phyloP scores from a whole-genome alignment of 179 eudicot genomes.

The Gypsophila paniculata region DNA sequence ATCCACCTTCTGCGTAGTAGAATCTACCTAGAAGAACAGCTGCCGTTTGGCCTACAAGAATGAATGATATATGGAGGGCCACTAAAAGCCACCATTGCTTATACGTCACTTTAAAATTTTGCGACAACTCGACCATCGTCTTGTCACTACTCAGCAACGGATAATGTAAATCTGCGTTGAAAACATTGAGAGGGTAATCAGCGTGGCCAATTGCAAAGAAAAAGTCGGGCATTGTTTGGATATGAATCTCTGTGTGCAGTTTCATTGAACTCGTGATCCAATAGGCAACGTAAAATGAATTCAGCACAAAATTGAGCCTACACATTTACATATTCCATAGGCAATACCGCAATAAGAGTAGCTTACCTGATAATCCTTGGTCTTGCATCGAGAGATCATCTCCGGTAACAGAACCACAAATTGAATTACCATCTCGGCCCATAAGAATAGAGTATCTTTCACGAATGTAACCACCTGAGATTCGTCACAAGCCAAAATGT shows the following conservation, averaged over 20 bases:
- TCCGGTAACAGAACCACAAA: background rate
- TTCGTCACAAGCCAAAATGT: background rate
- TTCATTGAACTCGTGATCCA: too few species aligned
- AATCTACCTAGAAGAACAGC: constrained; percentile 70
- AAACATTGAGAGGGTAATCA: background rate
- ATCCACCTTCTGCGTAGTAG: constrained; percentile 74
- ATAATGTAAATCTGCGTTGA: constrained; percentile 38
- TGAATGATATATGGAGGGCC: constrained; percentile 47
- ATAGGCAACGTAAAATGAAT: too few species aligned
- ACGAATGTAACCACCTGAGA: too few species aligned
- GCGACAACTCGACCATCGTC: constrained; percentile 16
- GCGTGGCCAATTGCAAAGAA: background rate
- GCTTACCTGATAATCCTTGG: background rate
- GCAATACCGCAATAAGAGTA: background rate
- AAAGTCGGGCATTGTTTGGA: too few species aligned
- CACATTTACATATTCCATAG: background rate
- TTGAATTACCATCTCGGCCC: background rate
- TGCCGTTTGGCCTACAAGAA: constrained; percentile 61
- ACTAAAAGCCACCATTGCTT: constrained; percentile 72
- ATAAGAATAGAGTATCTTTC: background rate
- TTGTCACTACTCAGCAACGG: constrained; percentile 33
- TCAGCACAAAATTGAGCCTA: background rate
- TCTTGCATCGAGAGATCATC: background rate
- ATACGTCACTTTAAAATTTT: constrained; percentile 36
- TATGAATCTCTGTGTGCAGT: too few species aligned